Conservation (phyloP, 768 basidiomycete genomes). For the Lentinula detonsa region DNA sequence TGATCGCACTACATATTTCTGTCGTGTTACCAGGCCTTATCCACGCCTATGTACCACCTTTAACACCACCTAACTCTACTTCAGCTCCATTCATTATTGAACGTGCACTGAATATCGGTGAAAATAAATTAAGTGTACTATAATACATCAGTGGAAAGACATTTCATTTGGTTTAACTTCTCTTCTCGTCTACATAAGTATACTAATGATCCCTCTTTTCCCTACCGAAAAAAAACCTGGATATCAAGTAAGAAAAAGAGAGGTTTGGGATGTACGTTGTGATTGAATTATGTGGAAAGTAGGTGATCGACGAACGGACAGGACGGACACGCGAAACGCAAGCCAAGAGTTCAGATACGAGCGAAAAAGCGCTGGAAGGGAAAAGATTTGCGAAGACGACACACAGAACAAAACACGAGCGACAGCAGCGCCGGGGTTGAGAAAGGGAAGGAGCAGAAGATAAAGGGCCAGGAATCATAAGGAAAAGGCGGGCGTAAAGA, state of each 20-base stretch:
- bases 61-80: too few relatives aligned
- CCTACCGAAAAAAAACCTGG: neutral
- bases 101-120: neutral
- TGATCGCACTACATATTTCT: too few relatives aligned
- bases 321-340: neutral
- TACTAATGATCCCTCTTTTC: constrained; percentile 4
- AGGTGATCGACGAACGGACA: neutral
- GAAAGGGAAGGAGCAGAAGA: neutral
- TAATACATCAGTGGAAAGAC: constrained; percentile 5
- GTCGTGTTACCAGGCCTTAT: too few relatives aligned
- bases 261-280: neutral
- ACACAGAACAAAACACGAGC: constrained; percentile 5
- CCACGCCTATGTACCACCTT: too few relatives aligned
- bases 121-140: constrained; percentile 8
- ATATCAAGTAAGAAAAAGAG: neutral
- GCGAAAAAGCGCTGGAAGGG: neutral
- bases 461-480: neutral
- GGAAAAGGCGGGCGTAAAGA: neutral
- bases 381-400: constrained; percentile 3
- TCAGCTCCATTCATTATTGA: too few relatives aligned
- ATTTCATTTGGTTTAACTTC: constrained; percentile 6
- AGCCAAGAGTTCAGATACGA: neutral
- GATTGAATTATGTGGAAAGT: neutral
- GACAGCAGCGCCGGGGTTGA: constrained; percentile 2
- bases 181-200: constrained; percentile 7